Evolutionary conservation across 1,284 basidiomycete species (phyloP).

Genomic region (Rhodotorula sp.): DNA sequence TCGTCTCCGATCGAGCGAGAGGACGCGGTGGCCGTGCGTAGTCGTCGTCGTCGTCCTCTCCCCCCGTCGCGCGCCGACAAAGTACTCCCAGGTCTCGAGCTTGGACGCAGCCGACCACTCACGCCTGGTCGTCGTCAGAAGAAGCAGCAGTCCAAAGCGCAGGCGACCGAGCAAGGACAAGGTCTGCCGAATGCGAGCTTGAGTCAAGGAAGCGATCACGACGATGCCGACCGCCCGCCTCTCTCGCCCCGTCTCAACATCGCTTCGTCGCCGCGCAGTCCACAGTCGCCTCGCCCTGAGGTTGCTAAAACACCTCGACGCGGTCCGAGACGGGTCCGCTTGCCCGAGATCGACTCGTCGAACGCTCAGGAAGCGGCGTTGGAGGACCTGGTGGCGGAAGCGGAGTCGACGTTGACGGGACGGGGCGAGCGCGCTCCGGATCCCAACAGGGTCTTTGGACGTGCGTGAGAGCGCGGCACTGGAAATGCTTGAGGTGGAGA

Average conservation of each 20-base stretch:
- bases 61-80: neutral
- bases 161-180: neutral
- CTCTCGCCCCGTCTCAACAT: neutral
- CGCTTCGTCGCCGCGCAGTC: neutral
- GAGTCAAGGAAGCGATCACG: neutral
- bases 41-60: neutral
- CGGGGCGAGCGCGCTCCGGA: neutral
- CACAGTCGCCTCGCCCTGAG: neutral
- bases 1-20: neutral
- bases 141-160: neutral
- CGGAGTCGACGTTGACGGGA: neutral
- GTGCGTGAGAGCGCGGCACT: neutral
- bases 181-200: neutral
- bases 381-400: neutral
- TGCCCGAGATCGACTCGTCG: neutral
- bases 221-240: neutral
- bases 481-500: neutral
- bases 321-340: neutral
- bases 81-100: slow-evolving; percentile 9
- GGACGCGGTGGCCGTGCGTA: neutral
- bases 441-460: slow-evolving; percentile 8
- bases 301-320: no score
- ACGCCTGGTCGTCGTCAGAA: slow-evolving; percentile 8
- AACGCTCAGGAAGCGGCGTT: neutral
- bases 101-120: neutral